Conservation (phyloP, 2,329 filamentous ascomycete species). For the Magnaporthiopsis rhizophila region DNA sequence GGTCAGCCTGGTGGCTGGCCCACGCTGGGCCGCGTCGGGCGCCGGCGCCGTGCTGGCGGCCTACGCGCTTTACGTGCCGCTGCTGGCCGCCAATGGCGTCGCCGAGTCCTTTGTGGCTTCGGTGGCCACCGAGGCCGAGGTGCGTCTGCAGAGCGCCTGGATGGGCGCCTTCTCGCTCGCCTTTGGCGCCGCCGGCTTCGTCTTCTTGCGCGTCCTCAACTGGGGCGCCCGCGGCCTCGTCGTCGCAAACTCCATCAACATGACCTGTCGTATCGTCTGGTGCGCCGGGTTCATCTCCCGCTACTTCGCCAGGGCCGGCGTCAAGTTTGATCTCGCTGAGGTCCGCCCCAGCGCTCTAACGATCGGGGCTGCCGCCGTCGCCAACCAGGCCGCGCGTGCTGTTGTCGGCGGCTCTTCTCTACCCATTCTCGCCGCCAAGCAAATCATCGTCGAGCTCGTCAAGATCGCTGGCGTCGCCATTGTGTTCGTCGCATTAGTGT, state of each 20-base stretch:
- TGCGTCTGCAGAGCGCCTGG: slow-evolving; percentile 71
- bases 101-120: slow-evolving; percentile 89
- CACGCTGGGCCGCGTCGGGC: slow-evolving; percentile 65
- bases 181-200: slow-evolving; percentile 67
- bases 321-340: slow-evolving; percentile 29
- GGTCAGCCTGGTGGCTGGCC: slow-evolving; percentile 67
- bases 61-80: slow-evolving; percentile 90
- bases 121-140: slow-evolving; percentile 66
- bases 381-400: slow-evolving; percentile 27
- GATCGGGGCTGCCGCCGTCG: slow-evolving; percentile 34
- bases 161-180: slow-evolving; percentile 75
- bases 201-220: slow-evolving; percentile 61
- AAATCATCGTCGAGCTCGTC: slow-evolving; percentile 28
- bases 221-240: slow-evolving; percentile 77
- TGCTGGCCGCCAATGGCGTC: slow-evolving; percentile 86
- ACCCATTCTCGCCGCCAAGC: background rate
- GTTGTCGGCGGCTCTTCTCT: background rate
- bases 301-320: slow-evolving; percentile 48
- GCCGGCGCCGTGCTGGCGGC: slow-evolving; percentile 65
- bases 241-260: slow-evolving; percentile 81
- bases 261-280: slow-evolving; percentile 78
- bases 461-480: slow-evolving; percentile 42
- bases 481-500: slow-evolving; percentile 51
- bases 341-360: slow-evolving; percentile 36
- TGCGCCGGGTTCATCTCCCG: slow-evolving; percentile 61